Evolutionary conservation across 1,139 yeast species (phyloP), one percentile per base, ranked within the genome.

Genomic region (Trichomonascaceae sp.): DNA sequence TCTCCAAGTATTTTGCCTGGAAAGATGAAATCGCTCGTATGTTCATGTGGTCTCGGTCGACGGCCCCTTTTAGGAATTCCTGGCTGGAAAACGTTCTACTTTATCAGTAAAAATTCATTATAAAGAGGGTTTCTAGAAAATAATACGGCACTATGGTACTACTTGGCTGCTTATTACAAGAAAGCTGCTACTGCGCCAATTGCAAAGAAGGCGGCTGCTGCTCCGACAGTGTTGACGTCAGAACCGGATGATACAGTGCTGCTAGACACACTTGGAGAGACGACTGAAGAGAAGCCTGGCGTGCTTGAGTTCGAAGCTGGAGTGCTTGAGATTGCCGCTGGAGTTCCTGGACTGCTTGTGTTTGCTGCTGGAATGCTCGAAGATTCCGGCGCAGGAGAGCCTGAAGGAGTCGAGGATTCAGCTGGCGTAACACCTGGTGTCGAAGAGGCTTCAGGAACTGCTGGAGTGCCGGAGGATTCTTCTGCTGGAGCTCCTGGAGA

Each of bases 341-440:
- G 49, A 39, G 56, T 51, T 45, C 53, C 38, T 18, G 55, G n/a
- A n/a, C n/a, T n/a, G n/a, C n/a, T n/a, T n/a, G n/a, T n/a, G n/a
- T n/a, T n/a, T n/a, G n/a, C n/a, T n/a, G n/a, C n/a, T n/a, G n/a
- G 38, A 18, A 38, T 18, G 19, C 50, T 10, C 36, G 58, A 32
- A 15, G 53, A 17, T 27, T 20, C n/a, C 44, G 45, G 39, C 18
- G 22, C 50, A 13, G 45, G 50, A 43, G 59, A 22, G 32, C 55
- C 47, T 15, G 58, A 24, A 43, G 57, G 43, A 38, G 55, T 32
- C 10, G 56, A 49, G 49, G 57, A 49, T 52, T 52, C 18, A 20
- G 52, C 55, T 30, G 51, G 52, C 36, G 56, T 10, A 22, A 45
- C 43, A 18, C 53, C 45, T 17, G 56, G 20, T n/a, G 51, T 30